Evolutionary conservation across 139 green algal genomes (phyloP).

Genomic region (Chlamydomonas schloesseri): DNA sequence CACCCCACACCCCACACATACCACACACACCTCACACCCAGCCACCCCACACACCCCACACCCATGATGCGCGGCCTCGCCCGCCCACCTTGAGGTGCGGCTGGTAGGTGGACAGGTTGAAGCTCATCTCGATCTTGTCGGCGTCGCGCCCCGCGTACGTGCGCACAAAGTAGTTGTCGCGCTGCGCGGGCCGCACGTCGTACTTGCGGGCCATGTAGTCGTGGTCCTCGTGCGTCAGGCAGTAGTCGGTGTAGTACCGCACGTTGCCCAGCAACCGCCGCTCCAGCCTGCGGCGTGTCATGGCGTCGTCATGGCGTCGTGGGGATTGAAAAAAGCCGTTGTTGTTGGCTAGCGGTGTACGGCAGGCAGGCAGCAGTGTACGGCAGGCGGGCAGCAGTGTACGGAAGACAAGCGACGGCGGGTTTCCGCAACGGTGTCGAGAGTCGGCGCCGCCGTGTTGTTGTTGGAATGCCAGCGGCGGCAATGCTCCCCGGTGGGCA

Average conservation of each 20-base stretch:
- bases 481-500: too few species aligned
- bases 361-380: neutral
- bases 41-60: neutral
- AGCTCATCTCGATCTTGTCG: constrained; percentile 80
- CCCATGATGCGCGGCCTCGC: too few species aligned
- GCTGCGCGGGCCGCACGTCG: constrained; percentile 58
- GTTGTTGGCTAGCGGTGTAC: too few species aligned
- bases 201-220: constrained; percentile 79
- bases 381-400: neutral
- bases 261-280: constrained; percentile 68
- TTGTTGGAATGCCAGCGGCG: too few species aligned
- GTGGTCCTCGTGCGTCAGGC: constrained; percentile 76
- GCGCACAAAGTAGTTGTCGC: constrained; percentile 85
- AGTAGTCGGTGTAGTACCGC: constrained; percentile 77
- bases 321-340: too few species aligned
- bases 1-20: too few species aligned
- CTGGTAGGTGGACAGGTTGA: constrained; percentile 82
- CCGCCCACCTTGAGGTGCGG: constrained; percentile 64
- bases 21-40: too few species aligned
- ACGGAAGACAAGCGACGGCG: too few species aligned
- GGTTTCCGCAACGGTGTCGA: too few species aligned
- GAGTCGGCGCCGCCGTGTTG: too few species aligned
- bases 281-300: constrained; percentile 72
- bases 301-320: too few species aligned
- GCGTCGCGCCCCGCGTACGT: constrained; percentile 56